Conservation (phyloP, 2,329 filamentous ascomycete species). For the Clonostachys byssicola region DNA sequence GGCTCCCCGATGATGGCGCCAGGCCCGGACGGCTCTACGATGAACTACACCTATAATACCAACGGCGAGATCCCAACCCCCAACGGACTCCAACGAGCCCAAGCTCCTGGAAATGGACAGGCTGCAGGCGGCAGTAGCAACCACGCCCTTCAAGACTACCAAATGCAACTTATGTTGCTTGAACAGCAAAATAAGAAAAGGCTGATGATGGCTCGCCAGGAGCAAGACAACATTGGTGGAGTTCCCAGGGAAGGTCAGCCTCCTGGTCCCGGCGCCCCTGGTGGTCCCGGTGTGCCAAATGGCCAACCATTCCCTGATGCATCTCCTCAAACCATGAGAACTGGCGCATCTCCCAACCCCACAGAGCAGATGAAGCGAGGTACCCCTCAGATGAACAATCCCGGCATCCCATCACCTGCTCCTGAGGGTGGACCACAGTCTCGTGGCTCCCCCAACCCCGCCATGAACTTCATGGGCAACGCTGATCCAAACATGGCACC, state of each 20-base stretch:
- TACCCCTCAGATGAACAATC: slow-evolving; percentile 68
- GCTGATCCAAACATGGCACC: slow-evolving; percentile 58
- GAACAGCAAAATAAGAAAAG: slow-evolving; percentile 88
- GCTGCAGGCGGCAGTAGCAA: slow-evolving; percentile 55
- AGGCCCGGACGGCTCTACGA: slow-evolving; percentile 59
- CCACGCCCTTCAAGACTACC: slow-evolving; percentile 80
- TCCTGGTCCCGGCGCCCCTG: slow-evolving; percentile 48
- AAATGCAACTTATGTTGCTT: slow-evolving; percentile 84
- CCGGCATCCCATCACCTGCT: slow-evolving; percentile 66
- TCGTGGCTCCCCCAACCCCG: slow-evolving; percentile 59
- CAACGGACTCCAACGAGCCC: slow-evolving; percentile 55
- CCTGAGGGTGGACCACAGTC: slow-evolving; percentile 66
- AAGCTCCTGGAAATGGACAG: slow-evolving; percentile 40
- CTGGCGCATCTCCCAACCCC: slow-evolving; percentile 72
- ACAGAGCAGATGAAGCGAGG: slow-evolving; percentile 76
- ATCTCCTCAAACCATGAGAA: slow-evolving; percentile 64
- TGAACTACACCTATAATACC: slow-evolving; percentile 57
- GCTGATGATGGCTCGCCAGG: slow-evolving; percentile 76
- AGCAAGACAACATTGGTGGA: slow-evolving; percentile 61
- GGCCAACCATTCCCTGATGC: slow-evolving; percentile 63
- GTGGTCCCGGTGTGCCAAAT: slow-evolving; percentile 50
- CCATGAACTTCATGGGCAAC: slow-evolving; percentile 58
- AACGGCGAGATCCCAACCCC: slow-evolving; percentile 50
- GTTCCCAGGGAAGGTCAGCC: slow-evolving; percentile 42
- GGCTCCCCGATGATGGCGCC: slow-evolving; percentile 79